A percentile compares a stretch with the other conserved stretches of the same genome.
Evolutionary conservation across 768 basidiomycete genomes (phyloP).

Genomic region (Botryobasidium botryosum): DNA sequence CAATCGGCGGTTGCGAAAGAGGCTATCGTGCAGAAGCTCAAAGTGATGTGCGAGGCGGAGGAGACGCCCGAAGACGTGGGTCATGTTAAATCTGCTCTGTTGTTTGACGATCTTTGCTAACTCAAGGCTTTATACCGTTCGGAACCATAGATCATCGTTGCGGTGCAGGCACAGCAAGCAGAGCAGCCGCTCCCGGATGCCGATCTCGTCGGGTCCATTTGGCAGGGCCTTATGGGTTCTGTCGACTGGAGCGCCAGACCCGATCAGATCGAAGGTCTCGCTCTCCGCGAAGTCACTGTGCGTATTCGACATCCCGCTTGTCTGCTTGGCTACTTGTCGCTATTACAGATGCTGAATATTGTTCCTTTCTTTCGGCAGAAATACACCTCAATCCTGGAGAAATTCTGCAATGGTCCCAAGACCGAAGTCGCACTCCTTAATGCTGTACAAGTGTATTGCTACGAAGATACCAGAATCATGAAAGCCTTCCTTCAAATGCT

Average conservation of each 20-base stretch:
- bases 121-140: too few species aligned
- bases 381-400: conserved; percentile 70
- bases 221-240: conserved; percentile 77
- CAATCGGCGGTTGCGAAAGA: conserved; percentile 74
- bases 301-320: conserved; percentile 18
- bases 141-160: conserved; percentile 54
- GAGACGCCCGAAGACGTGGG: conserved; percentile 54
- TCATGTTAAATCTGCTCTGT: too few species aligned
- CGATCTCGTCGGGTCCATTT: conserved; percentile 78
- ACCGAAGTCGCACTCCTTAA: conserved; percentile 91
- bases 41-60: conserved; percentile 49
- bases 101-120: too few species aligned
- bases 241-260: conserved; percentile 81
- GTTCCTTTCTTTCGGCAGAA: conserved; percentile 32
- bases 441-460: conserved; percentile 86
- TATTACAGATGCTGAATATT: too few species aligned
- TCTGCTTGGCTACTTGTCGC: background rate
- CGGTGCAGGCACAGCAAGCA: conserved; percentile 54
- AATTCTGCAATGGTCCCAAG: conserved; percentile 78
- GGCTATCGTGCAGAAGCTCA: conserved; percentile 47
- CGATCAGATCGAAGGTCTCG: conserved; percentile 81
- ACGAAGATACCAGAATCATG: conserved; percentile 90
- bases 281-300: conserved; percentile 77
- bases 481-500: conserved; percentile 91
- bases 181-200: conserved; percentile 70